These are phyloP conservation scores for Maudiozyma barnettii DNA, from an alignment of 805 yeast species.

Conservation along the genomic window DNA sequence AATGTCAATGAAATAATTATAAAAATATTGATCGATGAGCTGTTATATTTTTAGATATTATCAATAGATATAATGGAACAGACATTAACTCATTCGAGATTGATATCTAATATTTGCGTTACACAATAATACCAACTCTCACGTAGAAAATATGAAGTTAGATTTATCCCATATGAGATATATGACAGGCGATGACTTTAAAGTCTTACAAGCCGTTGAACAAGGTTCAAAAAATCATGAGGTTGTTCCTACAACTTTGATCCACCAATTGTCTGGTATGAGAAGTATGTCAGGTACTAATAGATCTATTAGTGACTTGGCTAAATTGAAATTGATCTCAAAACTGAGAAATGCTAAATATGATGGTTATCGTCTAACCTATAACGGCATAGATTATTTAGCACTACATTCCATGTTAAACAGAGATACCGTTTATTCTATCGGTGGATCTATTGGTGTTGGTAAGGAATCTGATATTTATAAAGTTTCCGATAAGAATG, in stretches of 20 bases:
- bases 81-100: too few relatives aligned
- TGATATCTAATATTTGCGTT: background rate
- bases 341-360: conserved; percentile 82
- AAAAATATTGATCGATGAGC: too few relatives aligned
- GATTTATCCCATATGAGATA: conserved; percentile 93
- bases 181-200: conserved; percentile 80
- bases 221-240: conserved; percentile 89
- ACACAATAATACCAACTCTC: background rate
- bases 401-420: conserved; percentile 80
- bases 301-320: conserved; percentile 72
- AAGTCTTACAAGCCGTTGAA: conserved; percentile 82
- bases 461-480: conserved; percentile 97
- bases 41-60: too few relatives aligned
- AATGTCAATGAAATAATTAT: too few relatives aligned
- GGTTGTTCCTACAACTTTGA: conserved; percentile 81
- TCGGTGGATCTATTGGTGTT: conserved; percentile 86
- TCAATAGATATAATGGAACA: too few relatives aligned
- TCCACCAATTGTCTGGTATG: conserved; percentile 69
- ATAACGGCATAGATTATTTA: conserved; percentile 83
- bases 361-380: conserved; percentile 87
- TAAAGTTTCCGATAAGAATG: conserved; percentile 61
- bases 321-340: conserved; percentile 72
- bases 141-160: conserved; percentile 55
- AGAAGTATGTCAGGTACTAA: conserved; percentile 69
- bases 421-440: conserved; percentile 60